phyloP scores from a whole-genome alignment of 2,329 filamentous ascomycete species.

The Ilyonectria robusta region DNA sequence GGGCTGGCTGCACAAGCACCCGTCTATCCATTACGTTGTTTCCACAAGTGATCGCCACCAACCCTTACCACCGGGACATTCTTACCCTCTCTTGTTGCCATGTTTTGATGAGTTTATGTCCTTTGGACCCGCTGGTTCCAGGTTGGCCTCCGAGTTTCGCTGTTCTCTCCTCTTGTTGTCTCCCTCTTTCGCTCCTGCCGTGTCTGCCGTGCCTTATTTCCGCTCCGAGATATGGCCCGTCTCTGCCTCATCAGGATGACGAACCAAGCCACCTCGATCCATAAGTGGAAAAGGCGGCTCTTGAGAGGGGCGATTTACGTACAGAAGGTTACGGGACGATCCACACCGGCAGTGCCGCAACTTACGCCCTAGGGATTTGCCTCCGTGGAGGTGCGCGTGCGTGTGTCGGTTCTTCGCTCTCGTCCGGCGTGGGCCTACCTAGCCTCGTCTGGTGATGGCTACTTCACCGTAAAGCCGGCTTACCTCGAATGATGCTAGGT shows the following conservation, averaged over 20 bases:
- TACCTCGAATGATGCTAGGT: not conserved
- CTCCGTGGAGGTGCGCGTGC: conserved; percentile 7
- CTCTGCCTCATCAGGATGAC: conserved; percentile 4
- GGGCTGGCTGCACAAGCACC: not conserved
- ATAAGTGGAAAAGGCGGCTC: conserved; percentile 19
- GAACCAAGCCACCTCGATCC: conserved; percentile 22
- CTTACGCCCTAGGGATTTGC: conserved; percentile 16
- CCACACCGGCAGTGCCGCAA: conserved; percentile 26
- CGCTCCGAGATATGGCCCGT: not conserved
- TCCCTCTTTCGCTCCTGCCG: not conserved
- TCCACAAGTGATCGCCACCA: conserved; percentile 1
- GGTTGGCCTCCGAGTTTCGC: not conserved
- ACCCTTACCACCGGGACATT: conserved; percentile 2
- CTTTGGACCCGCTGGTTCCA: not conserved
- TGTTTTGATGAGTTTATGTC: not conserved
- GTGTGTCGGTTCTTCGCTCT: not conserved
- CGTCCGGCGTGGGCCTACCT: not conserved
- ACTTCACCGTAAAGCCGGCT: conserved; percentile 1
- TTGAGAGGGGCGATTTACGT: conserved; percentile 28
- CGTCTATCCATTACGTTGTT: not conserved
- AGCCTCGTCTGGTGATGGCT: not conserved
- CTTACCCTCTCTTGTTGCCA: not conserved
- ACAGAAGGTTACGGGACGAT: conserved; percentile 25
- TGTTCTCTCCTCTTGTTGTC: not conserved
- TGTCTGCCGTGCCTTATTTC: not conserved